Percentiles rank a stretch among this genome's conserved stretches.
Conservation (phyloP, 2,329 filamentous ascomycete species). For the Colletotrichum orbiculare region DNA sequence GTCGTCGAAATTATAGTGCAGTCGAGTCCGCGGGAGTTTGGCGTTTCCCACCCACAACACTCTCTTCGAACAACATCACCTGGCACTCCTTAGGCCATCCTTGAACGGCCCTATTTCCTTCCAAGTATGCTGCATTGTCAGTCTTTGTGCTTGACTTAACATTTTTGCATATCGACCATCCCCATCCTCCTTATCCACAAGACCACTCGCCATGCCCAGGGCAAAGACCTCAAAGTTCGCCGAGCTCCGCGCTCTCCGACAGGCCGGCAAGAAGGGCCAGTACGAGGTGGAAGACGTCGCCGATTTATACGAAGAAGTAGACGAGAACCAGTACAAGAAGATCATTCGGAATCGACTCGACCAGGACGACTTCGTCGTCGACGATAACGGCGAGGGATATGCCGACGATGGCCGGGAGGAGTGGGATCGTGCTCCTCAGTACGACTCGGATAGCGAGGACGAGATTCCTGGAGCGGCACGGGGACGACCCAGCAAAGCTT, state of each 20-base stretch:
- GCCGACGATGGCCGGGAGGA: constrained; percentile 96
- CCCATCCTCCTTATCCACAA: neutral
- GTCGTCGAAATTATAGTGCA: no score
- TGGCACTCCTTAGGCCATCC: no score
- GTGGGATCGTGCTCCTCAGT: constrained; percentile 78
- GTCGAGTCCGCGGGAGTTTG: no score
- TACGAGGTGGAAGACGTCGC: constrained; percentile 89
- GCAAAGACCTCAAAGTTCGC: constrained; percentile 68
- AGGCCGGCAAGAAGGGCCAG: constrained; percentile 88
- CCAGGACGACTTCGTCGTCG: constrained; percentile 97
- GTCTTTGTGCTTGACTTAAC: neutral
- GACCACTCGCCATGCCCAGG: constrained; percentile 52
- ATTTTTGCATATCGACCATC: neutral
- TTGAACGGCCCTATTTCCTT: neutral
- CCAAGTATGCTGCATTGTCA: neutral
- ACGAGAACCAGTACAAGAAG: constrained; percentile 97
- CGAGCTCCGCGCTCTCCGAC: constrained; percentile 85
- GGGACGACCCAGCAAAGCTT: constrained; percentile 62
- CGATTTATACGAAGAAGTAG: constrained; percentile 93
- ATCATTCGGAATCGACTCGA: constrained; percentile 90
- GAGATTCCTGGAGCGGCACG: constrained; percentile 61
- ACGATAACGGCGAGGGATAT: constrained; percentile 97
- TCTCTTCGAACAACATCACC: no score
- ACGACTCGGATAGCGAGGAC: constrained; percentile 80
- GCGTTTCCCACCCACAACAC: no score